Evolutionary conservation across 1,284 basidiomycete genomes (phyloP).

Genomic region (Boletus calvinii): DNA sequence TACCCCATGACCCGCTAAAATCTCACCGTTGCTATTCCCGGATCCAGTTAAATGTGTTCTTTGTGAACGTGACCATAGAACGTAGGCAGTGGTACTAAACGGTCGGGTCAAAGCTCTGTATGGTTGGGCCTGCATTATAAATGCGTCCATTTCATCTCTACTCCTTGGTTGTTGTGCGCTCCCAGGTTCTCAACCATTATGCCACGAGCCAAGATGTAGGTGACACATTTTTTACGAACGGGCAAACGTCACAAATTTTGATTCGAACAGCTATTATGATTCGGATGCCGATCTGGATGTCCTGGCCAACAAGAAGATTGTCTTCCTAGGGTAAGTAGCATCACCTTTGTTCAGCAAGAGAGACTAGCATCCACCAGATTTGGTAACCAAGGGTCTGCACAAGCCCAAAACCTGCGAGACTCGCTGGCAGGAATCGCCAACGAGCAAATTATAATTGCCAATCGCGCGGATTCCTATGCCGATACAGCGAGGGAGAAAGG

Average conservation of each 20-base stretch:
- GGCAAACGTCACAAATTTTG: not conserved
- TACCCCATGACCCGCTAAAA: slow-evolving; percentile 21
- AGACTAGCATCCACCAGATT: slow-evolving; percentile 40
- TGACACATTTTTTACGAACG: slow-evolving; percentile 1
- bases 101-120: slow-evolving; percentile 4
- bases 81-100: slow-evolving; percentile 1
- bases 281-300: slow-evolving; percentile 52
- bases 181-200: slow-evolving; percentile 21
- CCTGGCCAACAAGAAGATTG: slow-evolving; percentile 52
- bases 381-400: slow-evolving; percentile 66
- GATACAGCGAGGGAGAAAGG: slow-evolving; percentile 55
- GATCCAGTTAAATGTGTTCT: slow-evolving; percentile 1
- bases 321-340: slow-evolving; percentile 54
- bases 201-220: slow-evolving; percentile 49
- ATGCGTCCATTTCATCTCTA: not conserved
- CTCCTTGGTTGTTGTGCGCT: too few relatives aligned
- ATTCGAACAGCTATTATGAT: slow-evolving; percentile 53
- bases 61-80: slow-evolving; percentile 17
- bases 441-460: slow-evolving; percentile 58
- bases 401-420: slow-evolving; percentile 66
- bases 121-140: slow-evolving; percentile 8
- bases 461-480: slow-evolving; percentile 57
- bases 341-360: not conserved
- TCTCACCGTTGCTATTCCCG: slow-evolving; percentile 19
- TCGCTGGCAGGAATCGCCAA: slow-evolving; percentile 62